A percentile compares a stretch with the other conserved stretches of the same genome.
These are phyloP conservation scores for Oropetium thomaeum DNA, from an alignment of 176 grass and related monocot genomes.

Conservation along the genomic window DNA sequence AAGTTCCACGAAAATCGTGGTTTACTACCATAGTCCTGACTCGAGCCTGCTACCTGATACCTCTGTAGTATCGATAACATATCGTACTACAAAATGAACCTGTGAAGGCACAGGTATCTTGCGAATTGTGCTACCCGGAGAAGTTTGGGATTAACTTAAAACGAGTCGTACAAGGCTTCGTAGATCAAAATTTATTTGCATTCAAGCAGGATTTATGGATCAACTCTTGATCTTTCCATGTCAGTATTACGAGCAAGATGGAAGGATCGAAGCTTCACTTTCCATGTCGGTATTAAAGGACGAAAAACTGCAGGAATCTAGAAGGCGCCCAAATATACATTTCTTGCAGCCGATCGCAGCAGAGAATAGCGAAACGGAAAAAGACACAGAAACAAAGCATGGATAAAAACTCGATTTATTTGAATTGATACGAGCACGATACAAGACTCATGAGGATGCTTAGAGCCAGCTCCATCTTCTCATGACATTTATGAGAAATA, in stretches of 20 bases:
- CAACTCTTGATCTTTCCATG: neutral
- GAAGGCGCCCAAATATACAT: neutral
- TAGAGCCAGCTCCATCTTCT: neutral
- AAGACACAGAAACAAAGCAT: neutral
- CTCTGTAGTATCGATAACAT: neutral
- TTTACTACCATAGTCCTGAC: neutral
- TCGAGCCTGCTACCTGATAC: too few relatives aligned
- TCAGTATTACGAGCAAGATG: neutral
- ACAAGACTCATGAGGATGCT: slow-evolving; percentile 1
- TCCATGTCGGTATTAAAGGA: neutral
- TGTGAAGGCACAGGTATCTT: neutral
- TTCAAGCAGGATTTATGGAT: neutral
- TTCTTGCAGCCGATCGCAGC: neutral
- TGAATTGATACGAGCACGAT: slow-evolving; percentile 18
- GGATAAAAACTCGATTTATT: neutral
- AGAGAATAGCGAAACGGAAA: neutral
- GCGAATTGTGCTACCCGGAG: neutral
- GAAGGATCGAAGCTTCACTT: neutral
- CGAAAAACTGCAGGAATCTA: neutral
- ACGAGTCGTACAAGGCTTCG: too few relatives aligned
- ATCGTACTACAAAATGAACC: neutral
- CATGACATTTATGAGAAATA: neutral
- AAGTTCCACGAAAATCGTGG: neutral
- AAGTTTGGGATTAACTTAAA: neutral
- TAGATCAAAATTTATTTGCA: too few relatives aligned